A percentile compares a stretch with the other conserved stretches of the same genome.
These are phyloP conservation scores for Hymenoscyphus scutula DNA, from an alignment of 2,329 filamentous ascomycete genomes.

Conservation along the genomic window DNA sequence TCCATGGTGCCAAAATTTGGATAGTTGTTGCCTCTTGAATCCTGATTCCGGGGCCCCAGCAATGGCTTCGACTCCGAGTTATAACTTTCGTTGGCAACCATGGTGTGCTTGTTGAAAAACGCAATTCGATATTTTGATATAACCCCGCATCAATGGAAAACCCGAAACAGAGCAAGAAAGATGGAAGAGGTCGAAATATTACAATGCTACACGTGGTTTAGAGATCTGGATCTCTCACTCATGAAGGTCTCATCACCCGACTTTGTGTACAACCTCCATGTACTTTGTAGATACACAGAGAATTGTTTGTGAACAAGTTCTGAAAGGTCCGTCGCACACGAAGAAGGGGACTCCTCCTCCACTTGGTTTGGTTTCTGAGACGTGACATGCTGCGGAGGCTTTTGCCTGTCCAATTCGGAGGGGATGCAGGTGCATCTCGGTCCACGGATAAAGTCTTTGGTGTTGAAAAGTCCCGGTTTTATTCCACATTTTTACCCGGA, in stretches of 20 bases:
- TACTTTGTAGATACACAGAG: slow-evolving; percentile 1
- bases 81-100: slow-evolving; percentile 4
- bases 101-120: not conserved
- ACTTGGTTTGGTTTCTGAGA: slow-evolving; percentile 4
- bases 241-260: slow-evolving; percentile 1
- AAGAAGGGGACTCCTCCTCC: slow-evolving; percentile 6
- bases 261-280: slow-evolving; percentile 7
- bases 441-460: slow-evolving; percentile 11
- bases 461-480: slow-evolving; percentile 6
- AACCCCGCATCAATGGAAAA: not conserved
- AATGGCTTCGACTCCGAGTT: slow-evolving; percentile 9
- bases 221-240: slow-evolving; percentile 2
- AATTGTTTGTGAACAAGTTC: not conserved
- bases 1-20: slow-evolving; percentile 11
- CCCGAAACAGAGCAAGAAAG: not conserved
- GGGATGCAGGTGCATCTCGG: slow-evolving; percentile 10
- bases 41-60: not conserved
- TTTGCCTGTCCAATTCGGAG: slow-evolving; percentile 3
- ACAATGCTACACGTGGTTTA: not conserved
- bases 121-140: not conserved
- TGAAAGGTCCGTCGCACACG: not conserved
- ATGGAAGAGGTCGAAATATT: not conserved
- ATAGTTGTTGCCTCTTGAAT: not conserved
- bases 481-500: not conserved
- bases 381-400: slow-evolving; percentile 10